Base-by-base conservation (phyloP, 306 rosid species). In the Sophora flavescens region DNA sequence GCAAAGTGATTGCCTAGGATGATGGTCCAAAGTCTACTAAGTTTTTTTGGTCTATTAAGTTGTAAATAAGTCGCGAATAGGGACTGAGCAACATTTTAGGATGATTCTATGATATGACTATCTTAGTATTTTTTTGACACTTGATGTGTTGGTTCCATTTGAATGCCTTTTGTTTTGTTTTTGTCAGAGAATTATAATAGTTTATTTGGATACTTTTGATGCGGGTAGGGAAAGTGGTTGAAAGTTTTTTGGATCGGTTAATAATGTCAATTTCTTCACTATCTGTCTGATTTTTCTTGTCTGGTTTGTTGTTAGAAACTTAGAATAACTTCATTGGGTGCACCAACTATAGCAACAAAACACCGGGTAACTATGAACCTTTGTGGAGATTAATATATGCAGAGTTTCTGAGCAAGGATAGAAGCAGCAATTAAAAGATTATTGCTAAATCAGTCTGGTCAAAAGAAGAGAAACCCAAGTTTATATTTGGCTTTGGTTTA, bases 1-100 rank as follows among this genome's bases (percentile, higher is more conserved):
- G 96, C 14, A 93, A 93, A 91, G 88, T 91, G 77, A 76, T 93
- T 75, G 48, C 78, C 84, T 83, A 88, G 87, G 84, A 59, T 67
- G 50, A 57, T 70, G 26, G 42, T 13, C 32, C 63, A 10, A 47
- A 64, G 12, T 73, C 71, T 61, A 67, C 67, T 45, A 73, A 4
- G 3, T 48, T 17, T 45, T 36, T 30, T 75, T 18, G 68, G 58
- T 48, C 38, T 9, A 7, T 52, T 63, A 38, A 63, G 42, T 78
- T 85, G 85, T 85, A 72, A 74, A 73, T 62, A 68, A 67, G 66
- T 53, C 6, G 3, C 63, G 16, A 62, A 12, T 63, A 78, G 58
- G 77, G 63, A 78, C 26, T n/a, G 32, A 63, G 44, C 80, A 71
- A 36, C 42, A 59, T 78, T 76, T 59, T 48, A 15, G 72, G 66